Evolutionary conservation across 2,329 filamentous ascomycete species (phyloP).

Genomic region (Exophiala xenobiotica): DNA sequence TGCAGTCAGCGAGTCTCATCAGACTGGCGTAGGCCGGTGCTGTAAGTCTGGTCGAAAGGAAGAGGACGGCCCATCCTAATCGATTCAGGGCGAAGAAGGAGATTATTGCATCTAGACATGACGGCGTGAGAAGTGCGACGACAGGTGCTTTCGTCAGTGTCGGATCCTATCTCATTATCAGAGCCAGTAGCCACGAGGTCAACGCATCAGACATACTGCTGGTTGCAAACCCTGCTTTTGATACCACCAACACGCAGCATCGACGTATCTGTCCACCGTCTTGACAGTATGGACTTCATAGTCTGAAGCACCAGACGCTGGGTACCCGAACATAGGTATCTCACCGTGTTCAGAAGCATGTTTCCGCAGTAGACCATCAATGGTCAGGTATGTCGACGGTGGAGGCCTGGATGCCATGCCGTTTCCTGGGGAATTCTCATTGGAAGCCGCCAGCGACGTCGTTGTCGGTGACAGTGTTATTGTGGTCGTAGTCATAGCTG

Average conservation of each 20-base stretch:
- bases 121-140: constrained; percentile 12
- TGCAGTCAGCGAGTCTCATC: constrained; percentile 41
- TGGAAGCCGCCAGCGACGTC: not conserved
- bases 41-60: constrained; percentile 56
- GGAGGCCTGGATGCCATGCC: not conserved
- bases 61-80: constrained; percentile 55
- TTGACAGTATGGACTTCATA: constrained; percentile 18
- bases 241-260: constrained; percentile 21
- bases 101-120: constrained; percentile 16
- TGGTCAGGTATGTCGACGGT: constrained; percentile 12
- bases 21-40: constrained; percentile 47
- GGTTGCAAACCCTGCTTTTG: constrained; percentile 14
- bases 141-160: constrained; percentile 14
- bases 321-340: constrained; percentile 20
- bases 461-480: not conserved
- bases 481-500: not conserved
- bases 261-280: constrained; percentile 14
- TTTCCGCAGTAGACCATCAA: constrained; percentile 16
- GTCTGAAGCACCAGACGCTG: constrained; percentile 13
- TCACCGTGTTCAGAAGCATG: constrained; percentile 10
- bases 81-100: constrained; percentile 50
- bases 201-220: constrained; percentile 4
- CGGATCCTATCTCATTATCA: constrained; percentile 3
- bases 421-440: constrained; percentile 7
- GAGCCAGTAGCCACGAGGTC: not conserved